These are phyloP conservation scores for Starmerella ratchasimensis DNA, from an alignment of 805 yeast genomes.

Conservation along the genomic window DNA sequence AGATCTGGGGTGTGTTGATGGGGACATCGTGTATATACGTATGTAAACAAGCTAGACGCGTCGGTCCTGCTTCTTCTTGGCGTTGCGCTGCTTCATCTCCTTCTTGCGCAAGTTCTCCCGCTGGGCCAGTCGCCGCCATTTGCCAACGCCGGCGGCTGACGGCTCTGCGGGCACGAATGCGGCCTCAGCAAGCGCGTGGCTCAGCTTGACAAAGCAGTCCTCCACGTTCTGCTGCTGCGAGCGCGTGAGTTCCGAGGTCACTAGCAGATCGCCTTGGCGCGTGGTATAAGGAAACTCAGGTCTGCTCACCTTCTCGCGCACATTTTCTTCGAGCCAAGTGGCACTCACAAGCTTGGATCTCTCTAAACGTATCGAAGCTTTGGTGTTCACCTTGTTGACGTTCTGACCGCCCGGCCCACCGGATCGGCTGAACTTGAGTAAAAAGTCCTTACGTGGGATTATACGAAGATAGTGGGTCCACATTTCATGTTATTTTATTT, in stretches of 20 bases:
- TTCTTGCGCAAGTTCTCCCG: constrained; percentile 29
- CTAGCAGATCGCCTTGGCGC: constrained; percentile 39
- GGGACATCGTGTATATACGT: too few relatives aligned
- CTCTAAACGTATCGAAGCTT: constrained; percentile 45
- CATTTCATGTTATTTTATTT: too few relatives aligned
- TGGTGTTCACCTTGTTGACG: constrained; percentile 55
- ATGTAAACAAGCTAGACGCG: too few relatives aligned
- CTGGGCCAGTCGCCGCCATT: constrained; percentile 35
- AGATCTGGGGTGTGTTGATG: too few relatives aligned
- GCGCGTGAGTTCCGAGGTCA: constrained; percentile 48
- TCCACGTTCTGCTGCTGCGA: constrained; percentile 44
- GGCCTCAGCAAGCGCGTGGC: constrained; percentile 35
- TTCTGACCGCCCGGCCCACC: constrained; percentile 86
- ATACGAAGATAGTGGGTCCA: too few relatives aligned
- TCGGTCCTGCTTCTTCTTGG: constrained; percentile 31
- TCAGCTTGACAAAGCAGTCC: constrained; percentile 48
- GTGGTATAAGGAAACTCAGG: constrained; percentile 39
- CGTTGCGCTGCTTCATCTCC: constrained; percentile 27
- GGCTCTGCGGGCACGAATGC: constrained; percentile 38
- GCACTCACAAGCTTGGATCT: constrained; percentile 34
- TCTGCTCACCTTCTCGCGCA: constrained; percentile 30
- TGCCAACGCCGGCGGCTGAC: constrained; percentile 32
- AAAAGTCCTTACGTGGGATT: constrained; percentile 37
- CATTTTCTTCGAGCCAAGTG: constrained; percentile 46
- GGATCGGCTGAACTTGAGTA: constrained; percentile 39